Evolutionary conservation across 352 stramenopile genomes (phyloP).

Genomic region (Pythium pectinolyticum): DNA sequence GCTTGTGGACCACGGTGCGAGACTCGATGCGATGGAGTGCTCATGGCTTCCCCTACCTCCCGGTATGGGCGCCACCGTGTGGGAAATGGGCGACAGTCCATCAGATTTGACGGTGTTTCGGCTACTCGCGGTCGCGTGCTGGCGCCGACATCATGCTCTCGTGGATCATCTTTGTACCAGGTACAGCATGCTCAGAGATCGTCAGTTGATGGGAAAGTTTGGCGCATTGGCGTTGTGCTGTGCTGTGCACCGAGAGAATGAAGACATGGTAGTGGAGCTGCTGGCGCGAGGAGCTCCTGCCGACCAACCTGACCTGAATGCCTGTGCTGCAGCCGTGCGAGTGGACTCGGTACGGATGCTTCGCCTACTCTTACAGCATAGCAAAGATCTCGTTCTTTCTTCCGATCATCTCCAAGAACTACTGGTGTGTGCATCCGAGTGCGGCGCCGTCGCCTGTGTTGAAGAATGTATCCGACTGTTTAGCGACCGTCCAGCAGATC

Average conservation of each 20-base stretch:
- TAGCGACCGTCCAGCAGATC: no score
- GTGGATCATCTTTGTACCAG: not conserved
- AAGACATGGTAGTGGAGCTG: not conserved
- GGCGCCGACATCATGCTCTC: not conserved
- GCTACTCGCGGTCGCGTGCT: not conserved
- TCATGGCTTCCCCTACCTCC: not conserved
- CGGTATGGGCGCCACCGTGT: not conserved
- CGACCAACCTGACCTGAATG: not conserved
- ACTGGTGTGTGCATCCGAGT: not conserved
- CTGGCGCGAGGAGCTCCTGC: not conserved
- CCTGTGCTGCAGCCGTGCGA: not conserved
- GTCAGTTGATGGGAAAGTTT: not conserved
- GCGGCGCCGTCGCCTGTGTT: not conserved
- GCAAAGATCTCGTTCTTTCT: not conserved
- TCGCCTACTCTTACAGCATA: not conserved
- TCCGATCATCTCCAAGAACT: not conserved
- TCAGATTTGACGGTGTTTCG: not conserved
- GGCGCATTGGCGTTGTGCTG: not conserved
- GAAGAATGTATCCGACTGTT: no score
- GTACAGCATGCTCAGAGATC: not conserved
- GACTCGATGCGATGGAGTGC: not conserved
- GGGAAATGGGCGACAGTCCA: not conserved
- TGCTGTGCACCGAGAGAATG: not conserved
- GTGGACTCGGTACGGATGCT: not conserved
- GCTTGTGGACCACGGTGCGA: not conserved